phyloP scores from a whole-genome alignment of 257 asterid species.

The Oldenlandia corymbosa region DNA sequence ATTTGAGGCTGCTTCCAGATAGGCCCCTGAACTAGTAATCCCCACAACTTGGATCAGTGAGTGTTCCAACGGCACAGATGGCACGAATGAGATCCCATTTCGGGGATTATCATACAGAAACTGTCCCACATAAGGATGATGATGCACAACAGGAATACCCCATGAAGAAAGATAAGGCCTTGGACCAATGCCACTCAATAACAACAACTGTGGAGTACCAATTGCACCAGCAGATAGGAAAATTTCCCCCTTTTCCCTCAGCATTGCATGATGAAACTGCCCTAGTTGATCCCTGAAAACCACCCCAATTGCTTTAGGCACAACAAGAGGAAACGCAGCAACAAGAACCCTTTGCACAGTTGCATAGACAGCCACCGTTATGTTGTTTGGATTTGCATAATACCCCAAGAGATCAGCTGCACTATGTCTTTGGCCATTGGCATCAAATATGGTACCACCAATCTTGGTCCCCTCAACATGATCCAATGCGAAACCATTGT shows the following conservation, averaged over 20 bases:
- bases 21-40: slow-evolving; percentile 60
- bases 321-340: slow-evolving; percentile 20
- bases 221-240: slow-evolving; percentile 75
- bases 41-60: slow-evolving; percentile 85
- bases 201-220: slow-evolving; percentile 85
- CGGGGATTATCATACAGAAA: slow-evolving; percentile 86
- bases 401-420: slow-evolving; percentile 71
- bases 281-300: slow-evolving; percentile 55
- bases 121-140: slow-evolving; percentile 70
- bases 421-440: slow-evolving; percentile 58
- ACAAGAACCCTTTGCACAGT: slow-evolving; percentile 62
- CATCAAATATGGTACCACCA: slow-evolving; percentile 86
- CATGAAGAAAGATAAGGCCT: slow-evolving; percentile 71
- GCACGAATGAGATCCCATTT: slow-evolving; percentile 81
- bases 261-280: slow-evolving; percentile 64
- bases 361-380: slow-evolving; percentile 59
- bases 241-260: slow-evolving; percentile 62
- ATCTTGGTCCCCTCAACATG: slow-evolving; percentile 77
- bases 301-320: slow-evolving; percentile 53
- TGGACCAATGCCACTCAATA: slow-evolving; percentile 81
- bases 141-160: slow-evolving; percentile 77
- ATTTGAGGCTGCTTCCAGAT: slow-evolving; percentile 83
- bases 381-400: slow-evolving; percentile 50
- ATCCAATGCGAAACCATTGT: slow-evolving; percentile 66
- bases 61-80: slow-evolving; percentile 67